These are phyloP conservation scores for Barbarea vulgaris DNA, from an alignment of 345 rosid species.

Conservation along the genomic window DNA sequence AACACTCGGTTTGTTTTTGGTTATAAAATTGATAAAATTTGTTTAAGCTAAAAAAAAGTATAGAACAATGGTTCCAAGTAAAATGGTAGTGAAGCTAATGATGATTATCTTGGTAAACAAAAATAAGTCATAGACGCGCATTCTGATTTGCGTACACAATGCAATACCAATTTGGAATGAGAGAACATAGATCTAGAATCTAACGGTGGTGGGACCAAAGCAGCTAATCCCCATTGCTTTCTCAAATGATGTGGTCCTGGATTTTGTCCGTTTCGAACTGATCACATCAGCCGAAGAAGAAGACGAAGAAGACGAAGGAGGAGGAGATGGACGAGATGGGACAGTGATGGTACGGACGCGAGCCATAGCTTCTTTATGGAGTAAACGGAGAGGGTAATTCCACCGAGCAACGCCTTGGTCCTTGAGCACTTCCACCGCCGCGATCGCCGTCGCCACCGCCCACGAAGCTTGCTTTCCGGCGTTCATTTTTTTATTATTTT, in stretches of 20 bases:
- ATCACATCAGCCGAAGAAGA: slow-evolving; percentile 27
- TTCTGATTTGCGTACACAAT: neutral
- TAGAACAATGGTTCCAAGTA: slow-evolving; percentile 10
- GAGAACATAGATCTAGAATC: slow-evolving; percentile 30
- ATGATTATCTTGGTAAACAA: neutral
- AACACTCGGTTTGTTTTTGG: neutral
- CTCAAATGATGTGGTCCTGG: slow-evolving; percentile 36
- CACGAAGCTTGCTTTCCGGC: slow-evolving; percentile 43
- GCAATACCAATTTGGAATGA: neutral
- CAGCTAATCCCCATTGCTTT: slow-evolving; percentile 49
- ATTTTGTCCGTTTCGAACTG: slow-evolving; percentile 9
- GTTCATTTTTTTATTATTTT: slow-evolving; percentile 10
- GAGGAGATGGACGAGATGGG: slow-evolving; percentile 31
- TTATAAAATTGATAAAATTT: neutral
- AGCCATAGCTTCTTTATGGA: slow-evolving; percentile 48
- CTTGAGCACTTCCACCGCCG: slow-evolving; percentile 66
- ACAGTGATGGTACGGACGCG: slow-evolving; percentile 37
- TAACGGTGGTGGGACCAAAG: slow-evolving; percentile 52
- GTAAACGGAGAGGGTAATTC: slow-evolving; percentile 57
- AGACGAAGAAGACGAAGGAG: slow-evolving; percentile 32
- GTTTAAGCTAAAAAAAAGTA: neutral
- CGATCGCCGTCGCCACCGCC: slow-evolving; percentile 64
- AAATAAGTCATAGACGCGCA: neutral
- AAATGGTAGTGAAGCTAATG: neutral
- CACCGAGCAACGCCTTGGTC: slow-evolving; percentile 77